Evolutionary conservation across 2,329 filamentous ascomycete species (phyloP), one percentile per base, ranked within the genome.

Genomic region (Exserohilum rostratum): DNA sequence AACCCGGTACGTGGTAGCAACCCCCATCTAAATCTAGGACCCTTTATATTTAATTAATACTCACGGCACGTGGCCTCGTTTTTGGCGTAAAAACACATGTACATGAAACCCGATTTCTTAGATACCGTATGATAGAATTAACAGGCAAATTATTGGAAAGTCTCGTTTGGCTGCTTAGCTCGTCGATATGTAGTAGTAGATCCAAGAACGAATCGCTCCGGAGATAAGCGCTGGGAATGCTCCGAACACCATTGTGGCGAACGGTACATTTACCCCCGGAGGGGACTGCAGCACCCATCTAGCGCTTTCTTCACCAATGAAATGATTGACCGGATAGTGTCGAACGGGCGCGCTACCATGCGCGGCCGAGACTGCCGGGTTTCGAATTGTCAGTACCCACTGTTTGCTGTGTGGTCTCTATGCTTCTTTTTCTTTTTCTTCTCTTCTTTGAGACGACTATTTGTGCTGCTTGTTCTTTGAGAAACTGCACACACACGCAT

Each of bases 261-360:
- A 38, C 17, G 35, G 29, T 18, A 43, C 31, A 30, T 38, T 29
- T 33, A 20, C 31, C 34, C 22, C 46, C 57, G 53, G 40, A 30
- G 37, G n/a, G n/a, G n/a, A n/a, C n/a, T n/a, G n/a, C n/a, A n/a
- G n/a, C n/a, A n/a, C n/a, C n/a, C 42, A 42, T 29, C 45, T 48
- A 42, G 49, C 47, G 35, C 48, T 39, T 39, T 27, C 38, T 51
- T 43, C 50, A 27, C 18, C 49, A 53, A 43, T 50, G 9, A 33
- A 31, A 40, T 31, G 30, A 12, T 46, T 20, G 7, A 29, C 30
- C 22, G 44, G 30, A 34, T 34, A n/a, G 15, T 43, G 30, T 44
- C 6, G 11, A 39, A 10, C n/a, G n/a, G 17, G 38, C 38, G 11
- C 30, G 46, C 37, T 30, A 20, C 13, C 6, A 30, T 17, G 27